Percentiles rank a stretch among this genome's conserved stretches.
Conservation (phyloP, 2,329 filamentous ascomycete species). For the Aspergillus hortae region DNA sequence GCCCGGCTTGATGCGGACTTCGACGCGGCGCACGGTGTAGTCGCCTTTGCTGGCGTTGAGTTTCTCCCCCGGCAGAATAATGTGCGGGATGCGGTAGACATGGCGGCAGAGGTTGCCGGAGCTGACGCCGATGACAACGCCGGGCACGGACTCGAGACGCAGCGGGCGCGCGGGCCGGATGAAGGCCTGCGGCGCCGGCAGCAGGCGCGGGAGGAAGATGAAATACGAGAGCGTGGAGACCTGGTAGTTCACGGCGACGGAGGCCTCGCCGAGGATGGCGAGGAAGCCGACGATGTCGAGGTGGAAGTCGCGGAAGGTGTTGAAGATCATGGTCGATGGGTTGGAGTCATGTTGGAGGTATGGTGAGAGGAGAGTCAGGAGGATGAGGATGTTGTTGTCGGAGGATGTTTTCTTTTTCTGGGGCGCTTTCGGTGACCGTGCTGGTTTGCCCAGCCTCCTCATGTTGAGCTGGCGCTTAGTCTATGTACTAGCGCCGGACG, state of each 20-base stretch:
- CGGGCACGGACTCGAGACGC: constrained; percentile 54
- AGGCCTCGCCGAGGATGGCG: constrained; percentile 60
- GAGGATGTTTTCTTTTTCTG: no score
- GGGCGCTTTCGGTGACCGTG: no score
- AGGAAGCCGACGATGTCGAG: constrained; percentile 62
- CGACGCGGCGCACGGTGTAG: constrained; percentile 46
- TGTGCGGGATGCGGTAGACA: constrained; percentile 4
- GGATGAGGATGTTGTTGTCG: no score
- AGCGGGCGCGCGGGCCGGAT: constrained; percentile 54
- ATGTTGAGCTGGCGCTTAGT: no score
- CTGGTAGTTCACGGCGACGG: constrained; percentile 57
- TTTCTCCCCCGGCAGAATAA: constrained; percentile 1
- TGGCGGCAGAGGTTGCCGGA: constrained; percentile 45
- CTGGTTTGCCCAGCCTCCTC: no score
- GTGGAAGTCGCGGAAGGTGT: constrained; percentile 5
- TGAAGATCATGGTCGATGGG: constrained; percentile 1
- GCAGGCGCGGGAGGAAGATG: constrained; percentile 57
- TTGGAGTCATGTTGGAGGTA: neutral
- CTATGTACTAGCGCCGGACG: no score
- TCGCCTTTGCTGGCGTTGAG: constrained; percentile 52
- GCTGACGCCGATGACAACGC: constrained; percentile 57
- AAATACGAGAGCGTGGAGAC: constrained; percentile 57
- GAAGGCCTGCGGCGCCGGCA: constrained; percentile 62
- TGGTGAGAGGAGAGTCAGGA: neutral
- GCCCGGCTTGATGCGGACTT: neutral